These are phyloP conservation scores for Orychophragmus violaceus DNA, from an alignment of 345 rosid genomes.

Conservation along the genomic window DNA sequence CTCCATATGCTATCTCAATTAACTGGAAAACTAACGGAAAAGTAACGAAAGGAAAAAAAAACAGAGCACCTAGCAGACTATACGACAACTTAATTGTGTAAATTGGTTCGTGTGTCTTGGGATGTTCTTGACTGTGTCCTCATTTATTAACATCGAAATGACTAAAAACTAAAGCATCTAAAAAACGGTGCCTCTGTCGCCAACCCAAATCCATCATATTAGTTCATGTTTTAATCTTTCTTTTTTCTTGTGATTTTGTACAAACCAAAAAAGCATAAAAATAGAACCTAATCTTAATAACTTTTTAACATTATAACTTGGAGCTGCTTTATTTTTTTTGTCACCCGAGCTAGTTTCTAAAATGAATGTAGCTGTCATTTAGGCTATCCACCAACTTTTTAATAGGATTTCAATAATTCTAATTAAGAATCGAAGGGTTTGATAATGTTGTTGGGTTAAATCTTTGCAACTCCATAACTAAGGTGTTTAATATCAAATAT, in stretches of 20 bases:
- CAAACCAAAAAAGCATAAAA: neutral
- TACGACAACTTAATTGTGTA: conserved; percentile 4
- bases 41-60: neutral
- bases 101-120: neutral
- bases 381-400: neutral
- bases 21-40: neutral
- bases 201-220: conserved; percentile 1
- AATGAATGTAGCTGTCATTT: neutral
- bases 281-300: neutral
- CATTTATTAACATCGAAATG: conserved; percentile 25
- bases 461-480: neutral
- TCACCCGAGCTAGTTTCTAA: neutral
- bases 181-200: conserved; percentile 16
- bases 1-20: neutral
- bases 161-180: conserved; percentile 1
- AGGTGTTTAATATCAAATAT: neutral
- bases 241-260: neutral
- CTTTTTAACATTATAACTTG: neutral
- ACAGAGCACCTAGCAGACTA: no score
- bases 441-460: neutral
- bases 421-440: neutral
- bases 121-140: conserved; percentile 17
- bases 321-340: neutral
- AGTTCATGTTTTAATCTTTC: neutral
- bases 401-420: neutral